Base-by-base conservation (phyloP, 225 moss, liverwort and hornwort species). In the Bryum argenteum region DNA sequence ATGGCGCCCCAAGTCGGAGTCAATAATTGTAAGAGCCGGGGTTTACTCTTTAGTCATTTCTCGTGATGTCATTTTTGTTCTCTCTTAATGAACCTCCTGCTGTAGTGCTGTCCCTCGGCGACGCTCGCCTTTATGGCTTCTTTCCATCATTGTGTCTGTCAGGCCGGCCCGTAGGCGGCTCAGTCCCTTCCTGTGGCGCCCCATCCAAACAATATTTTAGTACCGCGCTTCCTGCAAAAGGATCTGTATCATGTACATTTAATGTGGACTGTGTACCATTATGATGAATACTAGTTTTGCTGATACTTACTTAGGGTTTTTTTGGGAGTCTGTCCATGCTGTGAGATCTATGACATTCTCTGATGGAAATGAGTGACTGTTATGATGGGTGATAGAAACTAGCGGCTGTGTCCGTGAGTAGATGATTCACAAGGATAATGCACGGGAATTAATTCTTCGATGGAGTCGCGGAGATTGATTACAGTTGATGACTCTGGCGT, bases 11-110 rank as follows among this genome's bases (percentile, higher is more conserved):
- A 28, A 66, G 59, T 66, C 66, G 17, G 60, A 52, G 67, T 75
- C 79, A 76, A 83, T 83, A 79, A 83, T 83, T 83, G 83, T 76
- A 69, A 53, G 72, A 79, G 76, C 76, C 69, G 61, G 54, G 48
- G 79, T 65, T 79, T 83, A 83, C 79, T 76, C 79, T 42, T 69
- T 65, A 71, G 64, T 45, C 70, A 63, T 54, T 58, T 71, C 63
- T 72, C 72, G 75, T 70, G 65, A 66, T 81, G 69, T 47, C 69
- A 57, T 75, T 74, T 77, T 39, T 24, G 14, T 40, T 23, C 42
- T 19, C 66, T 50, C 78, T 78, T 78, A 65, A 70, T 70, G 67
- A 71, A 42, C 67, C 54, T 66, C 47, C 41, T 70, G 70, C 70
- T 61, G 9, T 21, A 75, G 68, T 42, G 75, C 61, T 71, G 79